Base-by-base conservation (phyloP, 345 rosid species). In the Luvunga scandens region DNA sequence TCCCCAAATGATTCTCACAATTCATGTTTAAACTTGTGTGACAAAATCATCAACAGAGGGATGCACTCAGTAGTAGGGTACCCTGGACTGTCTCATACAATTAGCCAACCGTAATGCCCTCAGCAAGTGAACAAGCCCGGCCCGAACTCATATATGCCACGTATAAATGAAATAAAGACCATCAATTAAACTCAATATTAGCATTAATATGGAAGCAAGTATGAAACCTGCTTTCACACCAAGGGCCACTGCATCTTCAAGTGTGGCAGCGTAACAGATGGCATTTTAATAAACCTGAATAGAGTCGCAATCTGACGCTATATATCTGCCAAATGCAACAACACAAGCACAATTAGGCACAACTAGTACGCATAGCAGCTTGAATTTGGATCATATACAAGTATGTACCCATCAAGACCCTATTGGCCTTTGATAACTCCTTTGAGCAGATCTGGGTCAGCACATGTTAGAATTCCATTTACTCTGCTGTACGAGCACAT, bases 221-320 rank as follows among this genome's bases (percentile, higher is more conserved):
- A 53, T 22, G 39, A 25, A 9, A 82, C 87, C 89, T 79, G 89
- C 90, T 79, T 82, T 86, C 63, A 89, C 28, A 63, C 86, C 87
- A 21, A 86, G 83, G 60, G 81, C 81, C 6, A 83, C 93, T 18
- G 88, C 91, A 82, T 88, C 93, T 80, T 90, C 91, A 21, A 89
- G 90, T n/a, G 90, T 80, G 53, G 84, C 83, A 61, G 87, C 83
- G 68, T 86, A 79, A 61, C 80, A 80, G 30, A 78, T 78, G 14
- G 12, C 7, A 53, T 83, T 66, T 75, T 78, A 82, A 73, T 84
- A 77, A 42, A 82, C 85, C 71, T 77, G 60, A 86, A 36, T 36
- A 36, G 2, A 36, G 38, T 36, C 38, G 7, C 9, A 36, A 36
- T 7, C 39, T 36, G 39, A 36, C 39, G 6, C 72, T 9, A 90